Evolutionary conservation across 2,329 filamentous ascomycete species (phyloP), one percentile per base, ranked within the genome.

Genomic region (Hypocrella siamensis): DNA sequence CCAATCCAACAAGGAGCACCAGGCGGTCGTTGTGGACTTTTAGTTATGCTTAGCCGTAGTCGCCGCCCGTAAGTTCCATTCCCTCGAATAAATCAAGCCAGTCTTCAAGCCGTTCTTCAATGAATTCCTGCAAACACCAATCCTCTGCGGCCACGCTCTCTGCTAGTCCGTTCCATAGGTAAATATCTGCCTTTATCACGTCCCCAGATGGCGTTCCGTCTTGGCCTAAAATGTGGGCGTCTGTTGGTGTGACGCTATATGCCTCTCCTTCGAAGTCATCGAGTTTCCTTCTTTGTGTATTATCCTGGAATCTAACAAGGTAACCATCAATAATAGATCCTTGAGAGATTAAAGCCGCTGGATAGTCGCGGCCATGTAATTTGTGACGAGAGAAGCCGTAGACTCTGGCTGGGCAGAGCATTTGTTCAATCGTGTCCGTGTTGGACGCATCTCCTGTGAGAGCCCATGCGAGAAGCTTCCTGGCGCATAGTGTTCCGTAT

Each of bases 221-320:
- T 9, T 28, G 4, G 4, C 33, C 34, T 2, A 42, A 29, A 15
- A 46, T 15, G 2, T 28, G 19, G 0, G 40, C 39, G 1, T 22
- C 28, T 0, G 46, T 41, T 2, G 31, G 12, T 0, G 39, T 40
- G 2, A 34, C 12, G 3, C 30, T 36, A 19, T 49, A 52, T 0
- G 16, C 7, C n/a, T 49, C 42, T 0, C 47, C 47, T 26, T 55
- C 21, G 17, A 54, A 55, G 12, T 50, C 40, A 21, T 51, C 51
- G n/a, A 54, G 26, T 16, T 51, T 55, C 7, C 37, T 43, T 3
- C 50, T 42, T 21, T 51, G 43, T 0, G 45, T 44, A 2, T n/a
- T 32, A 3, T 40, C 49, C 18, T 46, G 30, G 0, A 42, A 21
- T 1, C 10, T 11, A 0, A 56, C 26, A 0, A 55, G 3, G 28